These are phyloP conservation scores for Camelina laxa DNA, from an alignment of 345 rosid genomes.

Conservation along the genomic window DNA sequence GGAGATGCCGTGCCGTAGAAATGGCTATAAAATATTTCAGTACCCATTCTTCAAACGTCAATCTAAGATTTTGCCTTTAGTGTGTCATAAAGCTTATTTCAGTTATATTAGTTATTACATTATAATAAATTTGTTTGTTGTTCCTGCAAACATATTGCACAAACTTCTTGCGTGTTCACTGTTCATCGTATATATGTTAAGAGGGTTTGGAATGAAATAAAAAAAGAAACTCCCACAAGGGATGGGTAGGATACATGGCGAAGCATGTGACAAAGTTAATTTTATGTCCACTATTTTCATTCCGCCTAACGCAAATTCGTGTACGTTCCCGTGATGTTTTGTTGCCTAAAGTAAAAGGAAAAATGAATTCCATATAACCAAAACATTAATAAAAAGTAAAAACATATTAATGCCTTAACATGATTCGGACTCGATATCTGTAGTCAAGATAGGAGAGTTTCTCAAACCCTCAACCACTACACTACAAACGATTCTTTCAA, in stretches of 20 bases:
- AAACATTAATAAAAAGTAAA: too few relatives aligned
- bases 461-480: too few relatives aligned
- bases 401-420: too few relatives aligned
- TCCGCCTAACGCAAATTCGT: conserved; percentile 37
- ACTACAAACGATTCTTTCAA: too few relatives aligned
- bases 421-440: too few relatives aligned
- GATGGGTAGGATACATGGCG: neutral
- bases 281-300: conserved; percentile 24
- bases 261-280: conserved; percentile 35
- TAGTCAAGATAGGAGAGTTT: too few relatives aligned
- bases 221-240: too few relatives aligned
- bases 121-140: neutral
- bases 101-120: neutral
- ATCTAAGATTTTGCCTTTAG: conserved; percentile 37
- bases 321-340: conserved; percentile 27
- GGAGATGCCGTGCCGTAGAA: conserved; percentile 38
- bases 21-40: conserved; percentile 9
- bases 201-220: too few relatives aligned
- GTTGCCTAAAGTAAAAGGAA: too few relatives aligned
- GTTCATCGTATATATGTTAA: neutral
- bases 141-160: conserved; percentile 1
- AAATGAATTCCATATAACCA: too few relatives aligned
- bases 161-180: conserved; percentile 26
- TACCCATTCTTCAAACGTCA: conserved; percentile 42
- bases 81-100: conserved; percentile 11